Base-by-base conservation (phyloP, 495 filamentous ascomycete genomes). In the Venustampulla echinocandica region DNA sequence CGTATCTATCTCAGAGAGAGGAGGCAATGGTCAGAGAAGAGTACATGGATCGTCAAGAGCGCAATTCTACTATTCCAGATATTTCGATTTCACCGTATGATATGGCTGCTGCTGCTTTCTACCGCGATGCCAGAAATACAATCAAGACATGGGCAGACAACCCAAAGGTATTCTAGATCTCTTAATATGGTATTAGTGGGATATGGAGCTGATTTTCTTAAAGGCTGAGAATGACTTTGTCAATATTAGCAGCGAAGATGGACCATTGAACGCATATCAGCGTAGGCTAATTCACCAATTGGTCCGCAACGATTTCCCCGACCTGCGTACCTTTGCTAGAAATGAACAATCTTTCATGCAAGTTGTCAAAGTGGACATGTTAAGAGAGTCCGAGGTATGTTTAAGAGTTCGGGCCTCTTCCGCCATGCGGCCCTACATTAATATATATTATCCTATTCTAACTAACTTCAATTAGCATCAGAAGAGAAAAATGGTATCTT, bases 1-100 rank as follows among this genome's bases (percentile, higher is more conserved):
- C 68, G 3, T 92, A 90, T 59, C 62, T 94, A 4, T 85, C 81
- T 19, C 71, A 74, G 33, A 64, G 72, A 4, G 87, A 90, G 55
- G 78, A 81, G 44, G 55, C 61, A 2, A 30, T 56, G 22, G 70
- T 74, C 3, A 55, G 64, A 34, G 52, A 67, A 22, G 51, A 60
- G 14, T 67, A 60, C 20, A 43, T 58, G 10, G 48, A 59, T 9
- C 56, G 61, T 27, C 49, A 63, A 19, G 61, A 68, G 14, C 67
- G 58, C 28, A 59, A 64, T 13, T 64, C 55, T 10, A 35, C 24
- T 20, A 58, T 69, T 10, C 56, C 67, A 7, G 69, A 76, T 37
- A 53, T 82, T 10, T 21, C 40, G 1, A 61, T 81, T 23, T 68
- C 69, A n/a, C 61, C 66, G 2, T 63, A 70, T 13, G 75, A 85